phyloP scores from a whole-genome alignment of 768 basidiomycete species.

The Leccinum subtestaceum region DNA sequence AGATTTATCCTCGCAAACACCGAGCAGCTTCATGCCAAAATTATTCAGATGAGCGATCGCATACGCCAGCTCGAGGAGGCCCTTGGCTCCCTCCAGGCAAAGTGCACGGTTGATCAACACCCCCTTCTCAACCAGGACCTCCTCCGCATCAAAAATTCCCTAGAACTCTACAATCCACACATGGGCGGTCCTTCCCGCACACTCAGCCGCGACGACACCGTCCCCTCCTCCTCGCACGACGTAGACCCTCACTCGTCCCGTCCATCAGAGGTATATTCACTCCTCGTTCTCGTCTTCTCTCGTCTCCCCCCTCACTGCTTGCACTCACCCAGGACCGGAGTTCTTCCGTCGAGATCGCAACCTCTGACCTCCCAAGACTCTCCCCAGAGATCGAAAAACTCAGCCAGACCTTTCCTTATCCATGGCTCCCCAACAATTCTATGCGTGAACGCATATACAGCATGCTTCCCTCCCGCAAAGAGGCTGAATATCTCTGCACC shows the following conservation, averaged over 20 bases:
- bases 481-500: constrained; percentile 59
- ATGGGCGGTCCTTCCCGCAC: neutral
- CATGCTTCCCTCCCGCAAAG: constrained; percentile 56
- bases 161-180: constrained; percentile 55
- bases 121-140: constrained; percentile 59
- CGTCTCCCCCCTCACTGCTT: neutral
- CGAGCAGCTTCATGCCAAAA: constrained; percentile 63
- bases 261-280: constrained; percentile 24
- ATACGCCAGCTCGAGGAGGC: constrained; percentile 65
- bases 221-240: constrained; percentile 16
- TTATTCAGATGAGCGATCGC: constrained; percentile 57
- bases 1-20: constrained; percentile 71
- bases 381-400: constrained; percentile 43
- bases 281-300: neutral
- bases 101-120: constrained; percentile 42
- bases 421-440: constrained; percentile 60
- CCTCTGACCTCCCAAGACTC: constrained; percentile 18
- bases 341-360: constrained; percentile 24
- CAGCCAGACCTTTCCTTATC: constrained; percentile 67
- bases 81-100: constrained; percentile 43
- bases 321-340: constrained; percentile 22
- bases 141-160: constrained; percentile 61
- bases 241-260: constrained; percentile 13
- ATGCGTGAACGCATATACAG: constrained; percentile 63
- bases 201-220: constrained; percentile 9